Conservation (phyloP, 179 eudicot genomes). For the Beta corolliflora region DNA sequence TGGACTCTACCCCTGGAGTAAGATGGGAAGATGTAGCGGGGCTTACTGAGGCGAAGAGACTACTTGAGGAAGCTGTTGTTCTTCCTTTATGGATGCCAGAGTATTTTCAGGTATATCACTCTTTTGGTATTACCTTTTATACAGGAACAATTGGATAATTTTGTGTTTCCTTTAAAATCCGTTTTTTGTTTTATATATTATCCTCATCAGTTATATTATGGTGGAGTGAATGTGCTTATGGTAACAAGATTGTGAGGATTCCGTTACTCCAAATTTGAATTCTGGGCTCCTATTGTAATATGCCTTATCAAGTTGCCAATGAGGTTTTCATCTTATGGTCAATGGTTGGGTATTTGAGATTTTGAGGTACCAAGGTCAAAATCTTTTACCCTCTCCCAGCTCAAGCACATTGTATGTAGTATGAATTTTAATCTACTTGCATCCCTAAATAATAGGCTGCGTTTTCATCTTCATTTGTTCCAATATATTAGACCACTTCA, state of each 20-base stretch:
- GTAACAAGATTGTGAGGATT: not conserved
- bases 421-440: no score
- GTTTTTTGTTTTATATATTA: not conserved
- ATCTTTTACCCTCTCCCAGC: not conserved
- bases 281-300: not conserved
- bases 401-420: not conserved
- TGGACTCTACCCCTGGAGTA: constrained; percentile 91
- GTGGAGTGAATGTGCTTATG: not conserved
- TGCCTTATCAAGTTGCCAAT: not conserved
- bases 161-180: not conserved
- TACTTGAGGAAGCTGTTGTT: constrained; percentile 98
- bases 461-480: no score
- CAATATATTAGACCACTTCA: no score
- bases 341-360: not conserved
- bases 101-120: constrained; percentile 76
- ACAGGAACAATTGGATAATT: not conserved
- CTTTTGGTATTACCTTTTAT: not conserved
- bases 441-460: no score
- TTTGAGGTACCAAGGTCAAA: not conserved
- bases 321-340: not conserved
- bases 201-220: not conserved
- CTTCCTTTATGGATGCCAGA: constrained; percentile 99
- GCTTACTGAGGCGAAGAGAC: constrained; percentile 90
- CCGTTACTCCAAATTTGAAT: not conserved
- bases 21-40: constrained; percentile 99